Conservation (phyloP, 2,329 filamentous ascomycete genomes). For the Leptographium flavum region DNA sequence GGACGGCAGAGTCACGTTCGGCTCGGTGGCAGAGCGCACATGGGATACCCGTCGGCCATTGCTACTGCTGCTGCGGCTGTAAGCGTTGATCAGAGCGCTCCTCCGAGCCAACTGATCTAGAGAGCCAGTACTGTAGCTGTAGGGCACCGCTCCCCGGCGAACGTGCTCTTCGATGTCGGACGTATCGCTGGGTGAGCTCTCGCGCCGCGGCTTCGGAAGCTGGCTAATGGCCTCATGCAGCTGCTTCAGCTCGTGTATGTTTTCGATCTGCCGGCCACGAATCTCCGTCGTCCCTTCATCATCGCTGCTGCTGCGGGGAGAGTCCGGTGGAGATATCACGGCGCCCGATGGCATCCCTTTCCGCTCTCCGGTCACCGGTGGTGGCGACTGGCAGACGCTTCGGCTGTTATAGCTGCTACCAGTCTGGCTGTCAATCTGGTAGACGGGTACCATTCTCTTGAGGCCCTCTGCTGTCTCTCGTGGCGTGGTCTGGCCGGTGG, state of each 20-base stretch:
- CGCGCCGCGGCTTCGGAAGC: constrained; percentile 54
- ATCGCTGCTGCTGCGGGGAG: constrained; percentile 66
- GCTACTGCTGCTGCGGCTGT: constrained; percentile 32
- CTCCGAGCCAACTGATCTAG: constrained; percentile 25
- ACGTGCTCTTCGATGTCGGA: constrained; percentile 22
- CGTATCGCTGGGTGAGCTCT: constrained; percentile 36
- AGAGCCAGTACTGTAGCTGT: constrained; percentile 32
- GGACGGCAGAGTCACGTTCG: constrained; percentile 29
- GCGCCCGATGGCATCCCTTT: constrained; percentile 66
- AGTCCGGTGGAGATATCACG: constrained; percentile 85
- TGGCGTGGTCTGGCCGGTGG: constrained; percentile 28
- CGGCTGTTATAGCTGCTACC: constrained; percentile 17
- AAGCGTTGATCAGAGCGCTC: constrained; percentile 23
- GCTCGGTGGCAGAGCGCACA: constrained; percentile 41
- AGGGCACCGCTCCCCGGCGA: constrained; percentile 24
- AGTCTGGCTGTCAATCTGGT: constrained; percentile 19
- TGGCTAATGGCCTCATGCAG: constrained; percentile 72
- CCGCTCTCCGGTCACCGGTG: constrained; percentile 55
- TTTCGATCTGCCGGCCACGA: constrained; percentile 34
- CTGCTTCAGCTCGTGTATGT: constrained; percentile 49
- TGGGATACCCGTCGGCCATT: constrained; percentile 32
- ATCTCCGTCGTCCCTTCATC: constrained; percentile 35
- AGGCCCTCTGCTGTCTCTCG: constrained; percentile 35
- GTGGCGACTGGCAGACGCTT: constrained; percentile 64
- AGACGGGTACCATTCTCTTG: constrained; percentile 24